These are phyloP conservation scores for Blastomyces gilchristii DNA, from an alignment of 2,329 filamentous ascomycete genomes.

Conservation along the genomic window DNA sequence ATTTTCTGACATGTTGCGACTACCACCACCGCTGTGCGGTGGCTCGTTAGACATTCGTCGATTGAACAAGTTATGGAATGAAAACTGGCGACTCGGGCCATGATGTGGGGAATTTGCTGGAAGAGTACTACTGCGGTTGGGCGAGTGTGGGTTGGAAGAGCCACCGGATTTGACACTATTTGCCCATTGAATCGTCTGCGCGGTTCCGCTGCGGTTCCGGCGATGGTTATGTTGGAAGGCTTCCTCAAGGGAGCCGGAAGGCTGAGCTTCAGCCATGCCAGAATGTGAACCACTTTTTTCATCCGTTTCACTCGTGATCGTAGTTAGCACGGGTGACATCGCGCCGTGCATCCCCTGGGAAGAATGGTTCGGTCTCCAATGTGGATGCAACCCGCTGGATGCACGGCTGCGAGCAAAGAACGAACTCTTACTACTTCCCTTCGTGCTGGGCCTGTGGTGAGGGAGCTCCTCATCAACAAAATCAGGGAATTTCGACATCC, in stretches of 20 bases:
- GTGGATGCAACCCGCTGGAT: constrained; percentile 29
- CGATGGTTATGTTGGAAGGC: constrained; percentile 6
- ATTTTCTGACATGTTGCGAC: neutral
- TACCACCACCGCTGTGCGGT: constrained; percentile 9
- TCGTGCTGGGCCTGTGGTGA: constrained; percentile 24
- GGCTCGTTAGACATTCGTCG: constrained; percentile 31
- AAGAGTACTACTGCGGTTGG: constrained; percentile 12
- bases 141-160: constrained; percentile 16
- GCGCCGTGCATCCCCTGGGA: constrained; percentile 38
- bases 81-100: constrained; percentile 67
- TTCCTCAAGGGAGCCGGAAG: neutral
- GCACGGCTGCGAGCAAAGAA: constrained; percentile 33
- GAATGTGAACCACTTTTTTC: neutral
- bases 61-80: constrained; percentile 76
- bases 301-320: constrained; percentile 26
- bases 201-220: constrained; percentile 17
- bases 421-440: constrained; percentile 22
- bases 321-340: constrained; percentile 53
- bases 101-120: constrained; percentile 34
- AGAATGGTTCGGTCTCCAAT: constrained; percentile 25
- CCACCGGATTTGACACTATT: constrained; percentile 23
- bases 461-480: constrained; percentile 50
- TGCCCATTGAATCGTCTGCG: constrained; percentile 23
- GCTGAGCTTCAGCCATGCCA: neutral
- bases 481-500: constrained; percentile 74